These are phyloP conservation scores for Talaromyces rugulosus DNA, from an alignment of 2,329 filamentous ascomycete species.

Conservation along the genomic window DNA sequence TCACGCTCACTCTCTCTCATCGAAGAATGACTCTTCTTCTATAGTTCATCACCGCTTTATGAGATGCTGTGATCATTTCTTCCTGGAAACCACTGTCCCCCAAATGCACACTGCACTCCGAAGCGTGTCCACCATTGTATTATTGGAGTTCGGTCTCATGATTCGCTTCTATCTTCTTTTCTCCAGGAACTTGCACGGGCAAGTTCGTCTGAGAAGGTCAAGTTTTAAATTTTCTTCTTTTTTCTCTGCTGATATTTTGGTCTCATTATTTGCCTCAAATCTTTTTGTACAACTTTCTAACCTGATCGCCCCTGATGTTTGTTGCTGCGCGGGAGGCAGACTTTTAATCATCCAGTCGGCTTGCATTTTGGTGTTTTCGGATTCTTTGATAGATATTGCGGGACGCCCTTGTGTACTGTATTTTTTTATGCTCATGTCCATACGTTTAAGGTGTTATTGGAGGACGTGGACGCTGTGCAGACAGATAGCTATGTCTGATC, in stretches of 20 bases:
- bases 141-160: neutral
- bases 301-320: constrained; percentile 13
- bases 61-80: neutral
- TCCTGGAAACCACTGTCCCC: neutral
- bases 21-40: neutral
- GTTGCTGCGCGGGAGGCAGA: neutral
- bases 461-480: neutral
- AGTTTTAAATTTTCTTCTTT: constrained; percentile 1
- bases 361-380: constrained; percentile 7
- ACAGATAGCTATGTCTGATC: neutral
- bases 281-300: constrained; percentile 7
- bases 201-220: constrained; percentile 1
- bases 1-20: neutral
- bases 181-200: neutral
- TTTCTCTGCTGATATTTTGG: constrained; percentile 3
- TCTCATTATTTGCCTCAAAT: neutral
- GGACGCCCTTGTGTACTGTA: constrained; percentile 11
- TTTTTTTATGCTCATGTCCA: constrained; percentile 5
- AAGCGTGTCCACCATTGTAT: neutral
- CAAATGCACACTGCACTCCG: neutral
- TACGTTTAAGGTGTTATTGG: neutral
- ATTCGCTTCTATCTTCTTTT: neutral
- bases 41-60: neutral
- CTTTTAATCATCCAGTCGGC: neutral
- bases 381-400: constrained; percentile 11